These are phyloP conservation scores for Monascus purpureus DNA, from an alignment of 495 filamentous ascomycete species.

Conservation along the genomic window DNA sequence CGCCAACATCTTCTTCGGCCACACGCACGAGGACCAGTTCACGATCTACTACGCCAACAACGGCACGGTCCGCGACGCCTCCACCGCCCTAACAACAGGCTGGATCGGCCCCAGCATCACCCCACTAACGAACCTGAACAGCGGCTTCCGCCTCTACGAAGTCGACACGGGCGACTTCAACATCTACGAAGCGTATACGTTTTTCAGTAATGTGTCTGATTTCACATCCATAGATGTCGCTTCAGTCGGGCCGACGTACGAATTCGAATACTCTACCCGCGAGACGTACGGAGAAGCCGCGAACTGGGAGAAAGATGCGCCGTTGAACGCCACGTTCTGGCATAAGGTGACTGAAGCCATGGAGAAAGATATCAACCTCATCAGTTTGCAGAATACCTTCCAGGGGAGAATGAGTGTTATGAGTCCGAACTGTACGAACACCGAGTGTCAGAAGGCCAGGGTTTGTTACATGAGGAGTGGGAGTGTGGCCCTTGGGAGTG, in stretches of 20 bases:
- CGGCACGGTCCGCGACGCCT: slow-evolving; percentile 21
- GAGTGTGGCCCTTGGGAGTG: slow-evolving; percentile 33
- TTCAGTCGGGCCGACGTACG: slow-evolving; percentile 24
- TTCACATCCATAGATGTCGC: slow-evolving; percentile 17
- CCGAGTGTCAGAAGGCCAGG: slow-evolving; percentile 36
- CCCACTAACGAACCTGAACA: slow-evolving; percentile 40
- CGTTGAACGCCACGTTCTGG: slow-evolving; percentile 46
- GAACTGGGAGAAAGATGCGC: slow-evolving; percentile 30
- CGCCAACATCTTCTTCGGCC: slow-evolving; percentile 41
- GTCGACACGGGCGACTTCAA: slow-evolving; percentile 41
- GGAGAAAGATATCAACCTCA: slow-evolving; percentile 35
- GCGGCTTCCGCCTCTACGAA: slow-evolving; percentile 39
- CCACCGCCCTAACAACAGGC: slow-evolving; percentile 27
- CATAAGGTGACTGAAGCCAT: slow-evolving; percentile 44
- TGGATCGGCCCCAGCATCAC: slow-evolving; percentile 42
- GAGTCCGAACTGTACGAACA: slow-evolving; percentile 37
- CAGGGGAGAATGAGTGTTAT: slow-evolving; percentile 38
- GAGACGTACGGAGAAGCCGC: slow-evolving; percentile 33
- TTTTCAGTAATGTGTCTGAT: slow-evolving; percentile 34
- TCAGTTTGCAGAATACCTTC: slow-evolving; percentile 35
- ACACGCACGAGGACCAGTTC: slow-evolving; percentile 41
- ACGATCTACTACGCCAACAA: slow-evolving; percentile 40
- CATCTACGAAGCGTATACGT: slow-evolving; percentile 38
- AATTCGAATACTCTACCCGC: slow-evolving; percentile 43
- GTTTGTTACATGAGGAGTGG: slow-evolving; percentile 49